Evolutionary conservation across 2,329 filamentous ascomycete genomes (phyloP).

Genomic region (Didymella pinodella): DNA sequence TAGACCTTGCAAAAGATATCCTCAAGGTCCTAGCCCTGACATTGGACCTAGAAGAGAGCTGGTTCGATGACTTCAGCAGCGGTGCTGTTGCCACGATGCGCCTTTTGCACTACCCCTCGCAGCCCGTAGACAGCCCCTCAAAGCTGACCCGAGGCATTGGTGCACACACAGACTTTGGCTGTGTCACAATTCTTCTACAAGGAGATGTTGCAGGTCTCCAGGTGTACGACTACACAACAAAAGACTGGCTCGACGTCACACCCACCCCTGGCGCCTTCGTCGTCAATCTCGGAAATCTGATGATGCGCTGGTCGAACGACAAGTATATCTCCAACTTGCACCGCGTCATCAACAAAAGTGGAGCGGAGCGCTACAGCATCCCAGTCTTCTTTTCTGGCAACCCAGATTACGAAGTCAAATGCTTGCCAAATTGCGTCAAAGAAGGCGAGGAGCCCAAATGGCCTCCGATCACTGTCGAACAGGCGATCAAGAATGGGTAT

Average conservation of each 20-base stretch:
- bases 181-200: constrained; percentile 54
- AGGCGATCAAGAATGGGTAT: constrained; percentile 53
- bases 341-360: constrained; percentile 54
- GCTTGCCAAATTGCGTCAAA: constrained; percentile 53
- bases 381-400: constrained; percentile 56
- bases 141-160: constrained; percentile 53
- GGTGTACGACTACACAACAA: constrained; percentile 74
- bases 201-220: constrained; percentile 68
- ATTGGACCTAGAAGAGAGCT: constrained; percentile 49
- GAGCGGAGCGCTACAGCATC: constrained; percentile 44
- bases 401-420: constrained; percentile 54
- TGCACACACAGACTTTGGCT: constrained; percentile 56
- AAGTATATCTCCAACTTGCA: constrained; percentile 54
- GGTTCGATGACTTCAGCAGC: constrained; percentile 49
- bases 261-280: constrained; percentile 80
- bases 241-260: constrained; percentile 80
- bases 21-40: constrained; percentile 54
- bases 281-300: constrained; percentile 74
- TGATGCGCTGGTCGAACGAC: constrained; percentile 55
- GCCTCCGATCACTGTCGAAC: constrained; percentile 53
- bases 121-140: constrained; percentile 37
- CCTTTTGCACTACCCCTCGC: constrained; percentile 54
- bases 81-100: constrained; percentile 54
- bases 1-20: constrained; percentile 52
- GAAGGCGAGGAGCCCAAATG: constrained; percentile 52